Evolutionary conservation across 2,329 filamentous ascomycete genomes (phyloP).

Genomic region (Cladophialophora chaetospira): DNA sequence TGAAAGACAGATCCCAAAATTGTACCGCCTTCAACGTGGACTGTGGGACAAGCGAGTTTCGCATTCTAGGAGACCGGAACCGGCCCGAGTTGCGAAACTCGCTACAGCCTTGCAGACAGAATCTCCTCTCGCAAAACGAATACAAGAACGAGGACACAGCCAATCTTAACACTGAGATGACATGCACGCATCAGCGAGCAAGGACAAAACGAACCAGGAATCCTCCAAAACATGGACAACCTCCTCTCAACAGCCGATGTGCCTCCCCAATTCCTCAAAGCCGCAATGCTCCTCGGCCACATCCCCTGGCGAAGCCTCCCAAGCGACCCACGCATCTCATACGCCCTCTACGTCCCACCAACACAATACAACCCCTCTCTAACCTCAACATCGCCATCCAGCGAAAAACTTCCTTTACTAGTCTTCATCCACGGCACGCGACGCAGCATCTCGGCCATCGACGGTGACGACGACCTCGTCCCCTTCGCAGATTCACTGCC

Average conservation of each 20-base stretch:
- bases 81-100: conserved; percentile 2
- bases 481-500: conserved; percentile 34
- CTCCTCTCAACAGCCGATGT: background rate
- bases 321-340: conserved; percentile 1
- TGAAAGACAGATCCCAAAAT: background rate
- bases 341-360: conserved; percentile 5
- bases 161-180: background rate
- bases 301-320: conserved; percentile 16
- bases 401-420: conserved; percentile 34
- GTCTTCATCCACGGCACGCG: conserved; percentile 38
- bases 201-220: background rate
- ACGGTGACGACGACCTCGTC: conserved; percentile 12
- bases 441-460: conserved; percentile 27
- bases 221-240: background rate
- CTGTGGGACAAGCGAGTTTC: background rate
- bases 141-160: background rate
- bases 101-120: background rate
- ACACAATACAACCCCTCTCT: conserved; percentile 6
- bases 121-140: background rate
- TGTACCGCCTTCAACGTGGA: background rate
- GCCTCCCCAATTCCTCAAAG: conserved; percentile 33
- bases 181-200: background rate
- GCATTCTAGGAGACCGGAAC: background rate
- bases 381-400: background rate
- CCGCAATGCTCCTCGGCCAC: conserved; percentile 34